Percentiles rank a stretch among this genome's conserved stretches.
These are phyloP conservation scores for Ganoderma lucidum DNA, from an alignment of 1,284 basidiomycete genomes.

Conservation along the genomic window DNA sequence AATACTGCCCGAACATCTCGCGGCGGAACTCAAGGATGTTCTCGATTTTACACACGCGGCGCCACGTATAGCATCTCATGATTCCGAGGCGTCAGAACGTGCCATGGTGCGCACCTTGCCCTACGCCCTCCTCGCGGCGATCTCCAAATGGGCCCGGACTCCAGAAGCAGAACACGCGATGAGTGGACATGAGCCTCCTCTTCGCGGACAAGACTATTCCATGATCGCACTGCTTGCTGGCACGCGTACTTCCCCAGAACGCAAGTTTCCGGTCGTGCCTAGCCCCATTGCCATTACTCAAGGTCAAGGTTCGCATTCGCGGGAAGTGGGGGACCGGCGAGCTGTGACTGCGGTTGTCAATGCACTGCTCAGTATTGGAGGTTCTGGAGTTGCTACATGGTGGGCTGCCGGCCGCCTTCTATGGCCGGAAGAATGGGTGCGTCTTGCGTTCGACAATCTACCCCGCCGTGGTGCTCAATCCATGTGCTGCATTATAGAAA, in stretches of 20 bases:
- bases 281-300: slow-evolving; percentile 52
- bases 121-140: slow-evolving; percentile 61
- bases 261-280: slow-evolving; percentile 58
- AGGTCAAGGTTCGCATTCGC: slow-evolving; percentile 49
- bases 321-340: slow-evolving; percentile 60
- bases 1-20: slow-evolving; percentile 56
- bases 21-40: slow-evolving; percentile 45
- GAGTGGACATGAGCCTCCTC: slow-evolving; percentile 48
- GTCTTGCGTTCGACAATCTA: slow-evolving; percentile 36
- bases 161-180: slow-evolving; percentile 54
- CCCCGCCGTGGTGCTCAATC: no score
- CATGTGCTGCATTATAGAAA: slow-evolving; percentile 50
- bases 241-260: slow-evolving; percentile 74
- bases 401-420: slow-evolving; percentile 70
- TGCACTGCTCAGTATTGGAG: slow-evolving; percentile 70
- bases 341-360: slow-evolving; percentile 76
- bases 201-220: slow-evolving; percentile 63
- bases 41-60: slow-evolving; percentile 14
- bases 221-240: slow-evolving; percentile 83
- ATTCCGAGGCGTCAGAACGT: neutral
- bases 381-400: slow-evolving; percentile 73
- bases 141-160: slow-evolving; percentile 76
- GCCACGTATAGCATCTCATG: neutral
- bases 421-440: slow-evolving; percentile 78
- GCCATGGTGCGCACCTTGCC: slow-evolving; percentile 55